phyloP scores from a whole-genome alignment of 148 eudicot genomes.

The Vaccinium corymbosum region DNA sequence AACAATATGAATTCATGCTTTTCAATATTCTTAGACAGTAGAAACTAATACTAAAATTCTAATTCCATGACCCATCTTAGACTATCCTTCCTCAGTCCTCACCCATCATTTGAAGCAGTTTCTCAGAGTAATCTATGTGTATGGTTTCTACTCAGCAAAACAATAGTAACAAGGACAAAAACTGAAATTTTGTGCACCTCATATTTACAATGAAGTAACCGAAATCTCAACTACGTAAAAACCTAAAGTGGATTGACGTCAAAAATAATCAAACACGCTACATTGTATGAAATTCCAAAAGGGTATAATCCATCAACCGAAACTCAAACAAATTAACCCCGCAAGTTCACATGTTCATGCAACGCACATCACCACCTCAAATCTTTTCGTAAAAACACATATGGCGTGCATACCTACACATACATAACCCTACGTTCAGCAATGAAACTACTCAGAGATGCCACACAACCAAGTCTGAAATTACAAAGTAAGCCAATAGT shows the following conservation, averaged over 20 bases:
- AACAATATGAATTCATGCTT: no score
- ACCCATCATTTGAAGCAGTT: background rate
- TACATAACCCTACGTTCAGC: background rate
- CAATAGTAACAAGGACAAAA: background rate
- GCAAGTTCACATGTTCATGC: background rate
- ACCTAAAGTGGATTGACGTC: background rate
- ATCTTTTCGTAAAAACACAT: background rate
- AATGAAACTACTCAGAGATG: background rate
- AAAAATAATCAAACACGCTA: background rate
- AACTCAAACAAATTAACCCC: background rate
- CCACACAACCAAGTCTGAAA: background rate
- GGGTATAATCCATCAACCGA: background rate
- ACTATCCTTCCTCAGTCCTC: no score
- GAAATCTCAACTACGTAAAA: background rate
- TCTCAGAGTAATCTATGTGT: background rate
- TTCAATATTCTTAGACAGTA: no score
- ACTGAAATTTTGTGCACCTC: background rate
- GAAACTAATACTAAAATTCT: no score
- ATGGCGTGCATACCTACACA: no score
- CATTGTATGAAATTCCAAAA: background rate
- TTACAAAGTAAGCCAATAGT: background rate
- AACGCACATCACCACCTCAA: background rate
- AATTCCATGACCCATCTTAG: no score
- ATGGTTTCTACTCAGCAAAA: background rate
- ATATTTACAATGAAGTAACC: background rate